Evolutionary conservation across 306 rosid species (phyloP), one percentile per base, ranked within the genome.

Genomic region (Cotoneaster glaucophyllus): DNA sequence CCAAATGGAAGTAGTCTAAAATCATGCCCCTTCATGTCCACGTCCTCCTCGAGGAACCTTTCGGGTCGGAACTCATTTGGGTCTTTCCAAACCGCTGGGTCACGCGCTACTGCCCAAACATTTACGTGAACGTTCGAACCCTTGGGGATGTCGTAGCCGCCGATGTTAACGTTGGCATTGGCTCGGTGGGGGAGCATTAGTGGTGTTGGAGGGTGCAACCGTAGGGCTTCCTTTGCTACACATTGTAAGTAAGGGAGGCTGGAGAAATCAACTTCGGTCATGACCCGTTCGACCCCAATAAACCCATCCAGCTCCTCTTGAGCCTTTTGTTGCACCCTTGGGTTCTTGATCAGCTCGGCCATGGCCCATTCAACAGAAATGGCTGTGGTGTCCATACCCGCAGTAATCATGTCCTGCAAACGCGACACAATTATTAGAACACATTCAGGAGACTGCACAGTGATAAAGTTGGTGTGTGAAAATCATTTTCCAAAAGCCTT

Each of bases 151-250:
- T 91, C 95, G 22, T 91, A 94, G 61, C 98, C 95, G 5, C 96
- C 95, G 12, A 92, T 58, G 74, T 90, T 90, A 54, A 94, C 96
- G 69, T 81, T 41, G 70, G 89, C 82, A 50, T 87, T 90, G 71
- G 97, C 87, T 11, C 83, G 82, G 79, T 94, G 97, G 6, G 98
- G 98, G 50, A 93, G 93, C 98, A 94, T 94, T 57, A 91, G 64
- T 11, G 98, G 97, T 21, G 97, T 94, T 54, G 98, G 97, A 13
- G 96, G 98, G 86, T 94, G 98, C 61, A 91, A 48, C 76, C 98
- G 76, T 50, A 90, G 1, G 0, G 95, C 90, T 67, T 94, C 98
- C 75, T 92, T 94, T 29, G 88, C 89, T 2, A 91, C 80, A 63
- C 82, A 79, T 82, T 91, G 98, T 12, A 91, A 82, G 80, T 90